Evolutionary conservation across 1,139 yeast genomes (phyloP).

Genomic region (Candida pseudoviswanathii): DNA sequence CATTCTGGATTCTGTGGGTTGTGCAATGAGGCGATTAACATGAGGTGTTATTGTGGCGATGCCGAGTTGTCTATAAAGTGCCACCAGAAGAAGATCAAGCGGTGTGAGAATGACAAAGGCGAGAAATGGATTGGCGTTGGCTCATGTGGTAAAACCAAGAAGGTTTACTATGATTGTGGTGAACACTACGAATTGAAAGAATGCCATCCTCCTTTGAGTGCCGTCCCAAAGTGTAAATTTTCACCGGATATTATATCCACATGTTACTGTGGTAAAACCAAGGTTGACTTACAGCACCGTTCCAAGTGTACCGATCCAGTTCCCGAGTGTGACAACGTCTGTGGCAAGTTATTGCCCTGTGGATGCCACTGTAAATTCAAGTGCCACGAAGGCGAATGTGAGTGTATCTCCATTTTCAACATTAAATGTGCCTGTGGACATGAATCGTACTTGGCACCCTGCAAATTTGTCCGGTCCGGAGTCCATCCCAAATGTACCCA

Average conservation of each 20-base stretch:
- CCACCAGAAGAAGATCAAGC: constrained; percentile 41
- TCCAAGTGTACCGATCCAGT: constrained; percentile 70
- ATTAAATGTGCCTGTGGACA: constrained; percentile 55
- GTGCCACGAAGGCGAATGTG: constrained; percentile 81
- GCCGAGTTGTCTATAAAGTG: constrained; percentile 49
- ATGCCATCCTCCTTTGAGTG: constrained; percentile 63
- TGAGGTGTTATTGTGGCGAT: constrained; percentile 66
- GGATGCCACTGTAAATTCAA: constrained; percentile 69
- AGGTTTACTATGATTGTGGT: constrained; percentile 62
- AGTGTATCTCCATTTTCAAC: constrained; percentile 55
- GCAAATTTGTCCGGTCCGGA: constrained; percentile 55
- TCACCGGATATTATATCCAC: constrained; percentile 60
- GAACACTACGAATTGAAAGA: constrained; percentile 57
- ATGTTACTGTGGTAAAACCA: constrained; percentile 76
- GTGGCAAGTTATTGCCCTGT: constrained; percentile 67
- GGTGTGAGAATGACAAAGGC: constrained; percentile 22
- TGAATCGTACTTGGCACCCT: constrained; percentile 59
- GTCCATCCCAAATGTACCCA: constrained; percentile 65
- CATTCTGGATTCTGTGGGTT: constrained; percentile 83
- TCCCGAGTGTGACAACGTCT: constrained; percentile 67
- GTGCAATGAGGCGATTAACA: constrained; percentile 46
- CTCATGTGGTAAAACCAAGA: constrained; percentile 56
- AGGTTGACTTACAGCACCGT: constrained; percentile 36
- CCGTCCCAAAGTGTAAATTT: constrained; percentile 55
- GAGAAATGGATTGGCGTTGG: constrained; percentile 64